Base-by-base conservation (phyloP, 768 basidiomycete species). In the Plicaturopsis crispa region DNA sequence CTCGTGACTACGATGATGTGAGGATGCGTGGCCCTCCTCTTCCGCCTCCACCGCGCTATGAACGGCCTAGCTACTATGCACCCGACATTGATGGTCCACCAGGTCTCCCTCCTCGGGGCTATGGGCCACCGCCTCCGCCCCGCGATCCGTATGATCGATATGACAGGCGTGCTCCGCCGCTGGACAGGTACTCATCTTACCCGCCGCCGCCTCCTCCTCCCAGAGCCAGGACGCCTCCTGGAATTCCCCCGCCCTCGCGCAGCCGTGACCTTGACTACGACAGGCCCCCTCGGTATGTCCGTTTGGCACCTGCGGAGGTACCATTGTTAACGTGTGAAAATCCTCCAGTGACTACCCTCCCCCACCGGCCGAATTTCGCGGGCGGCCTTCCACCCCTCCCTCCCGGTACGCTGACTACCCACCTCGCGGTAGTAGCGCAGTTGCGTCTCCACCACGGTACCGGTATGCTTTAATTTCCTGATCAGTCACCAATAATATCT, bases 1-100 rank as follows among this genome's bases (percentile, higher is more conserved):
- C 66, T 47, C 73, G 80, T 41, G 83, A 88, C 34, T 70, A 75
- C 48, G 83, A 89, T 47, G 86, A 88, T 35, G 80, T 77, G 47
- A 70, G 79, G 50, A 49, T 56, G 49, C 70, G 80, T 33, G 81
- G 72, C 40, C 57, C 67, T 39, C 60, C 64, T n/a, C 56, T 58
- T 18, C 52, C 53, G 5, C 69, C 66, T 13, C 61, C 74, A 20
- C 65, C 64, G n/a, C 68, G 73, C 47, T 67, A 77, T 42, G 72
- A 75, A 31, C 75, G 84, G 33, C 70, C 57, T 24, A 57, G 53
- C 20, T 65, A 66, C 44, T 65, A 65, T 44, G 50, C 55, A 33
- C 45, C 61, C 39, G 69, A 69, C n/a, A n/a, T n/a, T 36, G 63
- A 78, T n/a, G 58, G 60, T 61, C 61, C 67, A 38, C 49, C 56